phyloP scores from a whole-genome alignment of 306 rosid species.

The Erythrophleum fordii region DNA sequence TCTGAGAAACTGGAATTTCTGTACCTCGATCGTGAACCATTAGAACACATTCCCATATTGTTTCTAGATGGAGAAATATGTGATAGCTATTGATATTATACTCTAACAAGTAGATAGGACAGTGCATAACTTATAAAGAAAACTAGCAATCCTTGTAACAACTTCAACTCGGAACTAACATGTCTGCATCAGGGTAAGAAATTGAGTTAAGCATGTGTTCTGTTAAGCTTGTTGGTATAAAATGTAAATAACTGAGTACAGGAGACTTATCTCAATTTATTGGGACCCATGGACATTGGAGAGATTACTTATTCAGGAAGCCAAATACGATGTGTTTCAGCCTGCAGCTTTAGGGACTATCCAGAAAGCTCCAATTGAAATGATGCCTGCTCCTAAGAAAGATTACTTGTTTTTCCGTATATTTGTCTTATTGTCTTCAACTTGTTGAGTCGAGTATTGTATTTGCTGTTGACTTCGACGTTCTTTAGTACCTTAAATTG shows the following conservation, averaged over 20 bases:
- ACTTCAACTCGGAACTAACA: neutral
- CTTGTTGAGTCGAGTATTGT: neutral
- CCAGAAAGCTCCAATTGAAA: neutral
- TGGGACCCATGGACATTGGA: neutral
- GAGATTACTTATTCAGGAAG: too few species aligned
- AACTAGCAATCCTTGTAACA: neutral
- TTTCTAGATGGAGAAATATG: neutral
- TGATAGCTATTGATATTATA: slow-evolving; percentile 4
- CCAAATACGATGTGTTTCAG: too few species aligned
- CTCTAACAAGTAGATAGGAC: slow-evolving; percentile 10
- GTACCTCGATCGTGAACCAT: neutral
- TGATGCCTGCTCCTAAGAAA: neutral
- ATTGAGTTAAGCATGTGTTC: neutral
- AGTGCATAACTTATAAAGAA: neutral
- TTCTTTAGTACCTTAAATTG: neutral
- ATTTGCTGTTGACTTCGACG: too few species aligned
- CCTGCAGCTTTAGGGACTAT: too few species aligned
- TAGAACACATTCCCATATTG: neutral
- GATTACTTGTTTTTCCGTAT: neutral
- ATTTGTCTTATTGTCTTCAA: neutral
- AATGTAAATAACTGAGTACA: neutral
- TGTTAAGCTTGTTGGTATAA: neutral
- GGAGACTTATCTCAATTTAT: neutral
- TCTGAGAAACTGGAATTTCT: too few species aligned
- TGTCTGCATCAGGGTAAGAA: neutral